Evolutionary conservation across 768 basidiomycete genomes (phyloP), one percentile per base, ranked within the genome.

Genomic region (Hericium rajendrae): DNA sequence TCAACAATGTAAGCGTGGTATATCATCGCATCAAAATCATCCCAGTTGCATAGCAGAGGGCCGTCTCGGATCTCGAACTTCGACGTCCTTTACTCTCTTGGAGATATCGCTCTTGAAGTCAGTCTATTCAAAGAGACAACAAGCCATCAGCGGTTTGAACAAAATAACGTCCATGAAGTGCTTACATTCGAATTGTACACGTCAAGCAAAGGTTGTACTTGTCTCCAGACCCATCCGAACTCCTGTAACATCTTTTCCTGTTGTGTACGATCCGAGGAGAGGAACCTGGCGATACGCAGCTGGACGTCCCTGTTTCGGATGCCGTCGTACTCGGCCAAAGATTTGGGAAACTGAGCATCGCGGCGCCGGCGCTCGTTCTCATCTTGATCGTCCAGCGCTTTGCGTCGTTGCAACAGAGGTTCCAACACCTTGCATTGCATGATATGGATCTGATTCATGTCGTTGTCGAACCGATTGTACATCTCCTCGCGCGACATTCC

Each of bases 61-160:
- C 53, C 56, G 55, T 48, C 60, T 59, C n/a, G 60, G 60, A 39
- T 61, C 60, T 55, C 43, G 56, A 40, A 60, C 60, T 28, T 60
- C 58, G 13, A 53, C 53, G 16, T 51, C 49, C 16, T 51, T 51
- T 6, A 61, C 48, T 16, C 55, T 61, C 46, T 55, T 60, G 32
- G 49, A 53, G 53, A 61, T 48, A 5, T 60, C 46, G 22, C 56
- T 57, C 43, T 51, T 61, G 52, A 61, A 61, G 38, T 49, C 11
- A 32, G 52, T 0, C 60, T 61, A 37, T 24, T 8, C 4, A 24
- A 51, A 37, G 15, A 24, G 15, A 11, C 18, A 20, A 46, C 16
- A n/a, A 46, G 20, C n/a, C 20, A 15, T 18, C 15, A 46, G 16
- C n/a, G 16, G 8, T n/a, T 20, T n/a, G 20, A 15, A n/a, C 43